A percentile compares a stretch with the other conserved stretches of the same genome.
These are phyloP conservation scores for Sclerotiophoma versabilis DNA, from an alignment of 2,329 filamentous ascomycete species.

Conservation along the genomic window DNA sequence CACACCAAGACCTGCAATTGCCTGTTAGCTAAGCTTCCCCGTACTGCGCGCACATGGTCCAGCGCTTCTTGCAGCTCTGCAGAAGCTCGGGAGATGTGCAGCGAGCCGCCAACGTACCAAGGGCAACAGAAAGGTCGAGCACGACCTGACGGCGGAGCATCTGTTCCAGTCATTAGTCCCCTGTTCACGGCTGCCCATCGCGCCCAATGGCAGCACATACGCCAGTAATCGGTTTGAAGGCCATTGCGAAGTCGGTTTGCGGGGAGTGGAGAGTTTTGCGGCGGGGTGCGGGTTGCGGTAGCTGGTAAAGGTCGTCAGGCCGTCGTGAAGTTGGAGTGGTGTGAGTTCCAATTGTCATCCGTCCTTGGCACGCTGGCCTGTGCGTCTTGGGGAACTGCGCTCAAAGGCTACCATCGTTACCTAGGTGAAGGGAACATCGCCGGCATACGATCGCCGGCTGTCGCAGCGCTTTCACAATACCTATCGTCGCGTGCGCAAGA, in stretches of 20 bases:
- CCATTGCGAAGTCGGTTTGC: conserved; percentile 45
- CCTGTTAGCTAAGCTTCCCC: conserved; percentile 33
- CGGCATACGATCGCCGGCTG: conserved; percentile 9
- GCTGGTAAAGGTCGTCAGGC: conserved; percentile 36
- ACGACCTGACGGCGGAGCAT: conserved; percentile 72
- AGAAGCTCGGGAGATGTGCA: not conserved
- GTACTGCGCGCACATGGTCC: conserved; percentile 5
- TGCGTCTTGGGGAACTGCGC: conserved; percentile 28
- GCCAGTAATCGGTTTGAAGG: conserved; percentile 60
- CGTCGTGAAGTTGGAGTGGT: conserved; percentile 43
- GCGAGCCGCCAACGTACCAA: conserved; percentile 60
- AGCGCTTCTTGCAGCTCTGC: conserved; percentile 9
- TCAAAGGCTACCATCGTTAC: conserved; percentile 21
- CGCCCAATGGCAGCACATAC: conserved; percentile 52
- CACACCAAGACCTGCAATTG: conserved; percentile 64
- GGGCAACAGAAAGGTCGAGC: conserved; percentile 70
- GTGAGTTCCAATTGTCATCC: conserved; percentile 13
- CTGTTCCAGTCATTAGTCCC: conserved; percentile 52
- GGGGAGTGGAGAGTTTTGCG: conserved; percentile 40
- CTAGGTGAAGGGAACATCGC: conserved; percentile 25
- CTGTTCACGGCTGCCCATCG: conserved; percentile 17
- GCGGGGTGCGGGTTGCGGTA: conserved; percentile 36
- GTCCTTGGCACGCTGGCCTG: conserved; percentile 19
- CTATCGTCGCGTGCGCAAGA: conserved; percentile 14
- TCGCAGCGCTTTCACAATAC: conserved; percentile 16